These are phyloP conservation scores for Dipteronia sinensis DNA, from an alignment of 345 rosid genomes.

Conservation along the genomic window DNA sequence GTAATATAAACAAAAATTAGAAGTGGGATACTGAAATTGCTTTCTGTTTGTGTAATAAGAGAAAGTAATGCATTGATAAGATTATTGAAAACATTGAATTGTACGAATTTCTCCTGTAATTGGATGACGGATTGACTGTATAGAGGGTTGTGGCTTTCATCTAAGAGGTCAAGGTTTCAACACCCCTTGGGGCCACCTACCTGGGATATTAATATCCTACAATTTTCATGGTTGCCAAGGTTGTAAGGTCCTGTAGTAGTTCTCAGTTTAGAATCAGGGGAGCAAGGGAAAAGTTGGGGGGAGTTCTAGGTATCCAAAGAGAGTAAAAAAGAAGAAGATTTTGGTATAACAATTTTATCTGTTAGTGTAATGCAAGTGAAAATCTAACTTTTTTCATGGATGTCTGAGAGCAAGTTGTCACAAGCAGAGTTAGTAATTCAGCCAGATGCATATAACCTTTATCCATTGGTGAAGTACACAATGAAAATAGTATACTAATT, in stretches of 20 bases:
- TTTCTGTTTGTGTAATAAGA: neutral
- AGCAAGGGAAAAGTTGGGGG: neutral
- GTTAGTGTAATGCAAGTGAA: neutral
- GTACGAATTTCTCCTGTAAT: neutral
- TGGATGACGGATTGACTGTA: neutral
- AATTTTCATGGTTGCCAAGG: neutral
- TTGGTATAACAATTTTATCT: neutral
- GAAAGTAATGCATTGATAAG: neutral
- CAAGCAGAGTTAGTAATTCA: neutral
- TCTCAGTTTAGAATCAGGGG: neutral
- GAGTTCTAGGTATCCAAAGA: neutral
- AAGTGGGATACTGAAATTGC: conserved; percentile 11
- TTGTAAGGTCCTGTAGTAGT: neutral
- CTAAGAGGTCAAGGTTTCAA: neutral
- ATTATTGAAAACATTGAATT: neutral
- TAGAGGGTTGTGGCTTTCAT: neutral
- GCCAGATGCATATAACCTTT: neutral
- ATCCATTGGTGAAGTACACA: neutral
- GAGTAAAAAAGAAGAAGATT: neutral
- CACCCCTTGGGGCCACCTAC: neutral
- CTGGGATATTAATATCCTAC: neutral
- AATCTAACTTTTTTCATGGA: neutral
- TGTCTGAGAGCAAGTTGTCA: neutral
- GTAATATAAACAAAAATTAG: neutral
- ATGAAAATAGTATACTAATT: neutral